Percentiles rank a stretch among this genome's conserved stretches.
These are phyloP conservation scores for Ustilago esculenta DNA, from an alignment of 1,284 basidiomycete genomes.

Conservation along the genomic window DNA sequence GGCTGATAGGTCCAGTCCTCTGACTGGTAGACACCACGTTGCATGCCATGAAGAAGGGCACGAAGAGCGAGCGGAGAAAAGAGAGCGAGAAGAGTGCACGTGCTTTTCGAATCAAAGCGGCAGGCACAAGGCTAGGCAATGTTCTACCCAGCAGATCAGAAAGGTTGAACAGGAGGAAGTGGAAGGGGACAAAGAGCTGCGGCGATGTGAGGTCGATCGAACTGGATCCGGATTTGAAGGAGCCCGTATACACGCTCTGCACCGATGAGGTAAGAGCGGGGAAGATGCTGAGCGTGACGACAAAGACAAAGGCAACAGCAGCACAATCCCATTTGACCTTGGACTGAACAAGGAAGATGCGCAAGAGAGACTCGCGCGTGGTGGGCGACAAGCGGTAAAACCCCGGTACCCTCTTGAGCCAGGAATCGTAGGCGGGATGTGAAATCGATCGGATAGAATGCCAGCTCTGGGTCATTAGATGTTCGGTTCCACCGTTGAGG, in stretches of 20 bases:
- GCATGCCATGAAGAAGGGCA: slow-evolving; percentile 55
- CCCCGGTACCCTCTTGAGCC: slow-evolving; percentile 41
- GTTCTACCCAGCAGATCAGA: slow-evolving; percentile 54
- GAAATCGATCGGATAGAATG: slow-evolving; percentile 46
- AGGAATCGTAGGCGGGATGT: slow-evolving; percentile 37
- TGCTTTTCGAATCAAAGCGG: slow-evolving; percentile 22
- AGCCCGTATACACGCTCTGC: slow-evolving; percentile 42
- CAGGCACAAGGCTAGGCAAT: slow-evolving; percentile 43
- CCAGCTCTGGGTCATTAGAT: slow-evolving; percentile 42
- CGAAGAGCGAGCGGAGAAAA: slow-evolving; percentile 40
- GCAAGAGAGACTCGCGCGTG: slow-evolving; percentile 37
- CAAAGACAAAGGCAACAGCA: slow-evolving; percentile 41
- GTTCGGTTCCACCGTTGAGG: slow-evolving; percentile 2
- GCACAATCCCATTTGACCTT: slow-evolving; percentile 49
- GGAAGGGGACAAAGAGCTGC: slow-evolving; percentile 58
- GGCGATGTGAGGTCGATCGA: slow-evolving; percentile 45
- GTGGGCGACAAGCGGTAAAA: slow-evolving; percentile 32
- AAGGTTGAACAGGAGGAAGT: slow-evolving; percentile 60
- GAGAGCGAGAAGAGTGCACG: slow-evolving; percentile 29
- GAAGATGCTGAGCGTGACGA: slow-evolving; percentile 55
- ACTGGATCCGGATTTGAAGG: slow-evolving; percentile 1
- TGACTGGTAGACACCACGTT: slow-evolving; percentile 45
- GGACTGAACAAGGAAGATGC: slow-evolving; percentile 46
- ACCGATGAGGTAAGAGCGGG: slow-evolving; percentile 58
- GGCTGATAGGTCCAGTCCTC: slow-evolving; percentile 28